phyloP scores from a whole-genome alignment of 192 early-diverging fungal species.

The Coemansia sp. region DNA sequence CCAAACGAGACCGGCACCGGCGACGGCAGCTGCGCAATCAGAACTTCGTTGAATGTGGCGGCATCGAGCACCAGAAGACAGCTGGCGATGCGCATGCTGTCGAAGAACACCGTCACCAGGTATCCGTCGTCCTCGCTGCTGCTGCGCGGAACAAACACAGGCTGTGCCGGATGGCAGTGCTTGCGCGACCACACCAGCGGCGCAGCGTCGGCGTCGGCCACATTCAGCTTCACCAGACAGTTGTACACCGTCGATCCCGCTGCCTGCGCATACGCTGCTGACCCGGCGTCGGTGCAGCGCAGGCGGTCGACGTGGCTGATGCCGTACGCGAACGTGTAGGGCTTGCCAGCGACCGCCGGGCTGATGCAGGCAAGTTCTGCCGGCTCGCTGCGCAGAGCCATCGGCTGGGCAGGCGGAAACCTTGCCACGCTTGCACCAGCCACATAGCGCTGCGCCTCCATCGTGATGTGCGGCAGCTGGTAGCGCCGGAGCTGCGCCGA shows the following conservation, averaged over 20 bases:
- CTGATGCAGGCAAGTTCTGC: conserved; percentile 59
- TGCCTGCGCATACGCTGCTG: conserved; percentile 4
- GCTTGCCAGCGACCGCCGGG: conserved; percentile 44
- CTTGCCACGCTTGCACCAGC: conserved; percentile 27
- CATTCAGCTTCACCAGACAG: conserved; percentile 58
- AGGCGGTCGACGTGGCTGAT: conserved; percentile 43
- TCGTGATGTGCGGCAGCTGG: conserved; percentile 59
- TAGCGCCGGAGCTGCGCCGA: conserved; percentile 63
- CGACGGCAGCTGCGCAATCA: conserved; percentile 64
- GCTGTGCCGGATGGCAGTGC: conserved; percentile 77
- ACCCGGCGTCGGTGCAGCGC: conserved; percentile 2
- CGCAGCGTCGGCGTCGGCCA: conserved; percentile 36
- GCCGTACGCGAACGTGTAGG: conserved; percentile 58
- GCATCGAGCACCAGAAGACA: conserved; percentile 79
- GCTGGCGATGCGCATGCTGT: conserved; percentile 62
- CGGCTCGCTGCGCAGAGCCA: conserved; percentile 49
- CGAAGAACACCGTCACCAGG: conserved; percentile 71
- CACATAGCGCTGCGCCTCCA: conserved; percentile 58
- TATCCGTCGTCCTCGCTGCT: conserved; percentile 72
- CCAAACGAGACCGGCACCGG: conserved; percentile 74
- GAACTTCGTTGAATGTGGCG: conserved; percentile 61
- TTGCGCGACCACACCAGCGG: conserved; percentile 54
- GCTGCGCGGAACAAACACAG: conserved; percentile 70
- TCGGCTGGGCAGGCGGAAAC: conserved; percentile 28
- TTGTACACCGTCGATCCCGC: conserved; percentile 54